Conservation (phyloP, 345 rosid species). For the Pistacia vera region DNA sequence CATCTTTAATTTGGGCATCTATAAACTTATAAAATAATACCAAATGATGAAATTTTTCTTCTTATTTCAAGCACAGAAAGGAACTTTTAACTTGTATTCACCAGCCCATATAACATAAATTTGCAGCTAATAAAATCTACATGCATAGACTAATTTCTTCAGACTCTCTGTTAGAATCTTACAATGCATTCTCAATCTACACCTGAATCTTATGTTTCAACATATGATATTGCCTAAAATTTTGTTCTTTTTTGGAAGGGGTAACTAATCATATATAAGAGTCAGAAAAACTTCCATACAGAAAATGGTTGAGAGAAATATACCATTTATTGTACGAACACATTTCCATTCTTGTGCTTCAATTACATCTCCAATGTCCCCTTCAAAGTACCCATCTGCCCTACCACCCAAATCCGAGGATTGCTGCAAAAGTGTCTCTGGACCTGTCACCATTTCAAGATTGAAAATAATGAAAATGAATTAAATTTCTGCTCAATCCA, state of each 20-base stretch:
- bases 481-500: background rate
- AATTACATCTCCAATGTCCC: constrained; percentile 81
- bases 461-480: background rate
- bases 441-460: constrained; percentile 54
- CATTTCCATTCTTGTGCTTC: constrained; percentile 94
- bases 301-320: background rate
- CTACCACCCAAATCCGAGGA: constrained; percentile 55
- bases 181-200: too few relatives aligned
- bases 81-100: background rate
- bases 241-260: too few relatives aligned
- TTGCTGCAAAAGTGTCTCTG: constrained; percentile 78
- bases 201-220: too few relatives aligned
- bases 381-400: constrained; percentile 53
- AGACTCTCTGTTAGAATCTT: background rate
- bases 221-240: too few relatives aligned
- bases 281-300: background rate
- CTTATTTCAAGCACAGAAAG: background rate
- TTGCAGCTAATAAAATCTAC: background rate
- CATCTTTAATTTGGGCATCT: background rate
- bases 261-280: too few relatives aligned
- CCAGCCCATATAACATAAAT: background rate
- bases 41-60: constrained; percentile 3
- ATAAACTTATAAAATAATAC: background rate
- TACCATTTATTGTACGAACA: constrained; percentile 83
- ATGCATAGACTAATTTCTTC: background rate